Conservation (phyloP, 805 yeast species). For the Scheffersomyces spartinae region DNA sequence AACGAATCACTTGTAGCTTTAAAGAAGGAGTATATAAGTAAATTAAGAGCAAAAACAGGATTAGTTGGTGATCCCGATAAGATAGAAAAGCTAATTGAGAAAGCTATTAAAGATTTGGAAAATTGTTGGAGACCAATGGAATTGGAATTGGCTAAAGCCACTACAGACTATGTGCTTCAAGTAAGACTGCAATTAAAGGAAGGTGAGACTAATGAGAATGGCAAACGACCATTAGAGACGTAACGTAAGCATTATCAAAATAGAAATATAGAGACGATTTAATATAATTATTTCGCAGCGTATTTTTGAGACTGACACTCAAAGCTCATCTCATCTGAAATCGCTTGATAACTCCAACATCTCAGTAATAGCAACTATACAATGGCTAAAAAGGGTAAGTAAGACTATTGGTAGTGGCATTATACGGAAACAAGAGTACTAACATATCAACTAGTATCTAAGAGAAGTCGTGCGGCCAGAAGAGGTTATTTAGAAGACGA, state of each 20-base stretch:
- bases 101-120: constrained; percentile 19
- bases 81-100: constrained; percentile 22
- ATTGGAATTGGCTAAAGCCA: constrained; percentile 21
- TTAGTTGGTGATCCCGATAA: no score
- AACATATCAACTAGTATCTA: constrained; percentile 36
- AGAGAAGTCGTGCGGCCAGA: constrained; percentile 70
- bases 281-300: not conserved
- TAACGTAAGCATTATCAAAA: constrained; percentile 1
- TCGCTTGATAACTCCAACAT: not conserved
- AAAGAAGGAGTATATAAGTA: no score
- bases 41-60: no score
- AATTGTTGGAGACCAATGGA: constrained; percentile 21
- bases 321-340: not conserved
- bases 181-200: constrained; percentile 7
- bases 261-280: not conserved
- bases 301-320: not conserved
- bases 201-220: constrained; percentile 17
- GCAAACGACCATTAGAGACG: constrained; percentile 16
- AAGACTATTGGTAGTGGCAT: not conserved
- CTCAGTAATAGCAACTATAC: constrained; percentile 1
- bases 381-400: constrained; percentile 33
- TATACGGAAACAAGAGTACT: constrained; percentile 6
- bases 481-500: constrained; percentile 40
- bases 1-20: no score
- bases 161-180: constrained; percentile 22